Evolutionary conservation across 2,329 filamentous ascomycete genomes (phyloP), one percentile per base, ranked within the genome.

Genomic region (Setomelanomma holmii): DNA sequence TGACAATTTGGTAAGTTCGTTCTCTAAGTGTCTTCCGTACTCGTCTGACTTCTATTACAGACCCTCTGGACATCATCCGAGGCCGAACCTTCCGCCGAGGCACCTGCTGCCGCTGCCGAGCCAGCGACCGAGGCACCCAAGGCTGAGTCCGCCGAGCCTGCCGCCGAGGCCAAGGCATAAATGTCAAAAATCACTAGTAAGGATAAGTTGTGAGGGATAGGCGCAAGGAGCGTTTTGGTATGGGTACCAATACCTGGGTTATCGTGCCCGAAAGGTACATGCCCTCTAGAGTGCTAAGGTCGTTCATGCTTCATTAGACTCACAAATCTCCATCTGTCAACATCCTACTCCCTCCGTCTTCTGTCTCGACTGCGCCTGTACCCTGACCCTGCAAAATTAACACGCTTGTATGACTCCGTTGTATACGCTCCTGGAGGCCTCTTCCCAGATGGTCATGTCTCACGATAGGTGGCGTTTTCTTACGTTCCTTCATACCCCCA

Each of bases 41-140:
- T 22, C 4, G 4, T 17, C 43, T 56, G 12, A 53, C 47, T 49
- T 24, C 42, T 42, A 11, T 43, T 40, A 10, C 5, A 97, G 93
- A 98, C 95, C 66, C 92, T 98, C 79, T 98, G 95, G 95, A 98
- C 95, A 74, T 98, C 93, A 56, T 98, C 93, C 67, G 95, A 98
- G 86, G 91, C 93, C 62, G 95, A 98, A 84, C 86, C 90, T 71
- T 81, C 89, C 66, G 82, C 84, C 60, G 79, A 80, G 47, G 58
- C 58, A 63, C 78, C 84, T 55, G 77, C 86, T 17, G 76, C 85
- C 21, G 76, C 85, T 54, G 78, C 80, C 61, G 79, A 85, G 64
- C 72, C 81, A 55, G 86, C 86, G 59, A 78, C 78, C 60, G 79
- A 80, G 58, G 79, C 80, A 68, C 67, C 77, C 60, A 75, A 77